phyloP scores from a whole-genome alignment of 1,284 basidiomycete species.

The Ganoderma boninense region DNA sequence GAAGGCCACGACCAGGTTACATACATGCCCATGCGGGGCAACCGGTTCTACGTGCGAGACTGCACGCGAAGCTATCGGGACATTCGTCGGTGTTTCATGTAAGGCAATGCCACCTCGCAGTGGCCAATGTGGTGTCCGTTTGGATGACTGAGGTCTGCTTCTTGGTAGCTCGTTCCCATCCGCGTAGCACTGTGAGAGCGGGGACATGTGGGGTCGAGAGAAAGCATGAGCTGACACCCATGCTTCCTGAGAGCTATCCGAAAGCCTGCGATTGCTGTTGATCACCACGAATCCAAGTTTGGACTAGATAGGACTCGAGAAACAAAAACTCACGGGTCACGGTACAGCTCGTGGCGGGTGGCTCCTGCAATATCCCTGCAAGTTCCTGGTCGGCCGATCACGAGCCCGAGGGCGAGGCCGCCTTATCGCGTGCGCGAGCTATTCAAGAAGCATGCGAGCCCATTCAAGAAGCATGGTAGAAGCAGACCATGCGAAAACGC shows the following conservation, averaged over 20 bases:
- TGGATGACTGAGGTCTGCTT: constrained; percentile 22
- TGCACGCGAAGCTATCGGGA: constrained; percentile 19
- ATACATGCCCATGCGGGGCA: constrained; percentile 17
- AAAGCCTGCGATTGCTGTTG: constrained; percentile 12
- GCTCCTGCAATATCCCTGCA: constrained; percentile 5
- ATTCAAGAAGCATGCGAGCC: constrained; percentile 19
- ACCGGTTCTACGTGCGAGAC: constrained; percentile 13
- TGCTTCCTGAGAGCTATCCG: constrained; percentile 20
- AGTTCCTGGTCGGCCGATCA: constrained; percentile 9
- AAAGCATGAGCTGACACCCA: constrained; percentile 12
- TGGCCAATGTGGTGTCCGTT: constrained; percentile 8
- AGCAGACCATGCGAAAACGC: not conserved
- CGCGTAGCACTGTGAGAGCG: constrained; percentile 23
- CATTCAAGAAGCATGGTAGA: not conserved
- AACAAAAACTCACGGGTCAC: constrained; percentile 12
- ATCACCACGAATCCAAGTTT: constrained; percentile 18
- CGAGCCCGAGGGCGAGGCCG: constrained; percentile 10
- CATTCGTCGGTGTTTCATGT: constrained; percentile 26
- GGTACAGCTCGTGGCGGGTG: not conserved
- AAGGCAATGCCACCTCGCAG: constrained; percentile 21
- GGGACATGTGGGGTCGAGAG: constrained; percentile 32
- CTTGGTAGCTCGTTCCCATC: constrained; percentile 23
- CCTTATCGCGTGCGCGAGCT: constrained; percentile 28
- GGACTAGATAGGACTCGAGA: constrained; percentile 21
- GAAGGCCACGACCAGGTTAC: constrained; percentile 11